Base-by-base conservation (phyloP, 2,329 filamentous ascomycete genomes). In the Bretziella fagacearum region DNA sequence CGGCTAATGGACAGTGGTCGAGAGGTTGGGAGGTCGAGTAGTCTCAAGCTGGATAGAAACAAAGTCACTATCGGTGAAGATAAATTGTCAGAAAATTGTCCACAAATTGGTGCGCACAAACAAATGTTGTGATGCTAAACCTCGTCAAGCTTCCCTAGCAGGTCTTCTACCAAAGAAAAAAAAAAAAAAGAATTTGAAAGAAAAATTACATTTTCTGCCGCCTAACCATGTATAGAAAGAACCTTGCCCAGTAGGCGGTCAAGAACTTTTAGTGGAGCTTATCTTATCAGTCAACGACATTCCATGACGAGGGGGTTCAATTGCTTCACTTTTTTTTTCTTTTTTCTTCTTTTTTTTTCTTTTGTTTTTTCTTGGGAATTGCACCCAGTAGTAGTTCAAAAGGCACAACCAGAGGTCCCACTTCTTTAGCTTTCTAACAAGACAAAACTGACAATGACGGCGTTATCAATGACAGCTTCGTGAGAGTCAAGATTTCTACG, bases 181-280 rank as follows among this genome's bases (percentile, higher is more conserved):
- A 26, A 27, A 20, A 27, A 23, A 6, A 15, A 18, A 37, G 44
- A 30, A 25, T n/a, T n/a, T n/a, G n/a, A 36, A 49, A 46, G 33
- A 46, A 50, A 50, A 50, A 48, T 39, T 48, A 26, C 43, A 39
- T 50, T 46, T 50, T 50, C 48, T 50, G 48, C 48, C 48, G 22
- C 8, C 6, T 26, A 25, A 29, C 35, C 36, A 25, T 30, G 18
- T 17, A 50, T 45, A 25, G 33, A 44, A 37, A 39, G 36, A 36
- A 17, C 43, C 23, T 22, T n/a, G 23, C 27, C 8, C 3, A 11
- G 48, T 29, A 51, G 42, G 45, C 49, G 45, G 49, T 51, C n/a
- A 47, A 26, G 15, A 43, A 17, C 17, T 26, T 30, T 42, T 17
- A 30, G 40, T 43, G 40, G 40, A 18, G 17, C 40, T 51, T 51